Conservation (phyloP, 139 green algal species). For the Coccomyxa sp. region DNA sequence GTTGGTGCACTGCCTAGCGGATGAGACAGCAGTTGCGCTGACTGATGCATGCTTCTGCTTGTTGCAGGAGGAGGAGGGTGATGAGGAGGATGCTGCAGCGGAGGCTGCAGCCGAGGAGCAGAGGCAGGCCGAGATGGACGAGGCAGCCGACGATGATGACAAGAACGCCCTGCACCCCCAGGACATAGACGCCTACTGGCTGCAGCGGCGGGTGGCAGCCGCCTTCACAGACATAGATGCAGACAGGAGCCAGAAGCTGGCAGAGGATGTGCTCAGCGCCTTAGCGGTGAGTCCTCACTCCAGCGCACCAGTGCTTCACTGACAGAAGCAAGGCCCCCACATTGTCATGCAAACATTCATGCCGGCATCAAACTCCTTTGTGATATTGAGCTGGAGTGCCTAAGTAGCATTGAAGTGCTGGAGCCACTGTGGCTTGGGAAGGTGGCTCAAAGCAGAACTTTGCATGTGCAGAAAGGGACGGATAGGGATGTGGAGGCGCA, state of each 20-base stretch:
- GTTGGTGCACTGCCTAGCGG: no score
- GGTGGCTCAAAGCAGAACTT: constrained; percentile 9
- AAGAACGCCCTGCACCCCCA: constrained; percentile 29
- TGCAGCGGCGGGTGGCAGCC: constrained; percentile 84
- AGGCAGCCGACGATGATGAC: constrained; percentile 47
- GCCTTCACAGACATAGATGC: constrained; percentile 70
- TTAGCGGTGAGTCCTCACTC: constrained; percentile 28
- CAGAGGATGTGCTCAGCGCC: constrained; percentile 63
- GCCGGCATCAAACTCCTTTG: background rate
- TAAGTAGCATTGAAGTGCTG: no score
- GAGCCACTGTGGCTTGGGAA: background rate
- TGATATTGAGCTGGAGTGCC: background rate
- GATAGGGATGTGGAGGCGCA: constrained; percentile 78
- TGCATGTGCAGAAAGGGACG: constrained; percentile 16
- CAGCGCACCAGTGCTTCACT: background rate
- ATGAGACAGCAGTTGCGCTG: no score
- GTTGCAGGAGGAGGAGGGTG: constrained; percentile 36
- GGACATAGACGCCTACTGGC: constrained; percentile 98
- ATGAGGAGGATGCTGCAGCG: constrained; percentile 33
- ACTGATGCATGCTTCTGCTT: background rate
- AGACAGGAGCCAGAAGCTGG: constrained; percentile 63
- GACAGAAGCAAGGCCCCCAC: background rate
- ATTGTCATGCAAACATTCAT: background rate
- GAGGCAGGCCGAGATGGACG: constrained; percentile 43
- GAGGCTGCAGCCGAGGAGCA: constrained; percentile 3